phyloP scores from a whole-genome alignment of 2,329 filamentous ascomycete species.

The Tolypocladium album region DNA sequence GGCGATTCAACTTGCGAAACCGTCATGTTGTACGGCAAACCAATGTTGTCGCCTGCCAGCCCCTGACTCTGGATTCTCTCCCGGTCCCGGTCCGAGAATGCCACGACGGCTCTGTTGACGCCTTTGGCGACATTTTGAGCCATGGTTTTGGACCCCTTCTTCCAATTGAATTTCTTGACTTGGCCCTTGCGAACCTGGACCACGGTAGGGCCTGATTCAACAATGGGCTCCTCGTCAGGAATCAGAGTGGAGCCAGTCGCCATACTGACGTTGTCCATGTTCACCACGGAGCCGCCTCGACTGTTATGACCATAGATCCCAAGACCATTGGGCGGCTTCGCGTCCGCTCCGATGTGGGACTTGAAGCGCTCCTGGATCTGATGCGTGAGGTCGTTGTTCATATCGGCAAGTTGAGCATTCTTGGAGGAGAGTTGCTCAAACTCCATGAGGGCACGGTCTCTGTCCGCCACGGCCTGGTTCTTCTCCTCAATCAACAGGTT shows the following conservation, averaged over 20 bases:
- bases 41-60: conserved; percentile 52
- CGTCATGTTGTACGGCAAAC: conserved; percentile 61
- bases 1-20: conserved; percentile 42
- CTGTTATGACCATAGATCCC: conserved; percentile 46
- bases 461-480: conserved; percentile 68
- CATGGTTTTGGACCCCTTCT: conserved; percentile 88
- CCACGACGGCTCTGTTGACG: conserved; percentile 81
- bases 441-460: conserved; percentile 87
- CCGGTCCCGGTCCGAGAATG: conserved; percentile 53
- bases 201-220: conserved; percentile 76
- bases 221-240: conserved; percentile 54
- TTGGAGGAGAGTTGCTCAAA: conserved; percentile 92
- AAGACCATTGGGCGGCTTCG: conserved; percentile 40
- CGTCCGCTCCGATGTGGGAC: conserved; percentile 49
- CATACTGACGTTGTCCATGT: conserved; percentile 41
- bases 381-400: conserved; percentile 92
- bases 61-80: conserved; percentile 42
- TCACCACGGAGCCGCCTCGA: conserved; percentile 37
- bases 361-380: conserved; percentile 92
- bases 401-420: conserved; percentile 85
- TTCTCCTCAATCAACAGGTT: conserved; percentile 80
- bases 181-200: conserved; percentile 93
- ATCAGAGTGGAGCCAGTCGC: conserved; percentile 49
- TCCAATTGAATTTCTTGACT: conserved; percentile 97
- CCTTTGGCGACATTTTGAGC: conserved; percentile 92